These are phyloP conservation scores for Psilocybe cubensis DNA, from an alignment of 768 basidiomycete species.

Conservation along the genomic window DNA sequence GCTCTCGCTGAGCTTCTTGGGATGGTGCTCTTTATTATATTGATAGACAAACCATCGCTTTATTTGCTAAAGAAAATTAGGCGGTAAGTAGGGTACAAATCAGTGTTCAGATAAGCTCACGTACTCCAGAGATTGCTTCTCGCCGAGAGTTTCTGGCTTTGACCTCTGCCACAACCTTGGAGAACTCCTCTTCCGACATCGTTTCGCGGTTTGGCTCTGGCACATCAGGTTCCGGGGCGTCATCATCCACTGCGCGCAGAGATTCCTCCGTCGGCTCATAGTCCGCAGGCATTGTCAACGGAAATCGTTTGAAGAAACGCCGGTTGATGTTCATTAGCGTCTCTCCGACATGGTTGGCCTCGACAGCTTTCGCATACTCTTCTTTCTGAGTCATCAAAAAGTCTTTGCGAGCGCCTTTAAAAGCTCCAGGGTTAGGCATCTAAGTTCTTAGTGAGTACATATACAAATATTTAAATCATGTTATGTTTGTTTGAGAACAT, in stretches of 20 bases:
- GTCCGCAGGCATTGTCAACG: conserved; percentile 1
- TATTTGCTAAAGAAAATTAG: conserved; percentile 10
- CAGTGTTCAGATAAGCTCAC: no score
- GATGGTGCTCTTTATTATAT: conserved; percentile 12
- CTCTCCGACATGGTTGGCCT: not conserved
- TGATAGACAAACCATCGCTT: conserved; percentile 16
- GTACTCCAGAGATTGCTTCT: no score
- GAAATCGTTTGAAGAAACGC: conserved; percentile 11
- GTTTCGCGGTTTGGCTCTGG: not conserved
- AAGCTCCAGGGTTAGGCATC: no score
- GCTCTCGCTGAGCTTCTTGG: not conserved
- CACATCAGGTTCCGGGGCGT: not conserved
- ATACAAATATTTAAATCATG: no score
- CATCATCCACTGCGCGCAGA: no score
- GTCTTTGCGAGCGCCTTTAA: not conserved
- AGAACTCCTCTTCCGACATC: not conserved
- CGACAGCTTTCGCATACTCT: conserved; percentile 2
- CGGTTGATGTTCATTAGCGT: not conserved
- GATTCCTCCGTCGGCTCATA: conserved; percentile 6
- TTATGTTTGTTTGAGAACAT: no score
- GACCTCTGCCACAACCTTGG: no score
- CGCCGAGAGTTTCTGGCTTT: no score
- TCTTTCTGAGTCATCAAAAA: not conserved
- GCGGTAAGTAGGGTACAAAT: no score
- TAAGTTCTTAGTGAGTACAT: no score